Percentiles rank a stretch among this genome's conserved stretches.
Evolutionary conservation across 1,139 yeast species (phyloP).

Genomic region (Yamadazyma spencermartinsiae): DNA sequence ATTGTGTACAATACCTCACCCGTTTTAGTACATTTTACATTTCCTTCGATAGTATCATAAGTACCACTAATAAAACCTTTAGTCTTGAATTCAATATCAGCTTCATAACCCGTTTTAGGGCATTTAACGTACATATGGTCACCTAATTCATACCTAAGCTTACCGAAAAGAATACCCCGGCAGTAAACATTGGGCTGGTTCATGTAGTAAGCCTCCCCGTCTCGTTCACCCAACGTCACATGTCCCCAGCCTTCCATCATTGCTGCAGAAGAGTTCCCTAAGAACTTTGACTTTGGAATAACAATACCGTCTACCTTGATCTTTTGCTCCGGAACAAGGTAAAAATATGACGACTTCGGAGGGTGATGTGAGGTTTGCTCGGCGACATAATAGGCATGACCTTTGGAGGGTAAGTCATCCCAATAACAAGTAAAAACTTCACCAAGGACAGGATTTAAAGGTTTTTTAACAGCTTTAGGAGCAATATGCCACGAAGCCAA

Average conservation of each 20-base stretch:
- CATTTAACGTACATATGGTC: conserved; percentile 82
- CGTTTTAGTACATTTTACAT: conserved; percentile 51
- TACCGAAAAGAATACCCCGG: conserved; percentile 91
- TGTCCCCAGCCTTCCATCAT: conserved; percentile 91
- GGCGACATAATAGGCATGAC: conserved; percentile 77
- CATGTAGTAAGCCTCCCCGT: conserved; percentile 66
- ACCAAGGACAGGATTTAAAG: conserved; percentile 90
- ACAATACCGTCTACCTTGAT: conserved; percentile 89
- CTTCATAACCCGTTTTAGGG: conserved; percentile 56
- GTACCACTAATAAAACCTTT: conserved; percentile 93
- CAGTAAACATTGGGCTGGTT: conserved; percentile 96
- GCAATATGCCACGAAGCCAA: conserved; percentile 97
- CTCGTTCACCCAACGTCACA: conserved; percentile 65
- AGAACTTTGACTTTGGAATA: conserved; percentile 81
- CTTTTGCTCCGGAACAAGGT: conserved; percentile 74
- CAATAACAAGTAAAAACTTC: conserved; percentile 89
- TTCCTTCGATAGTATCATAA: conserved; percentile 86
- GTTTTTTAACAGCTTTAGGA: conserved; percentile 97
- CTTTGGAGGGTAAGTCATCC: conserved; percentile 71
- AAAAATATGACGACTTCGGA: conserved; percentile 94
- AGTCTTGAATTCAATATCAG: conserved; percentile 90
- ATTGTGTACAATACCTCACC: conserved; percentile 64
- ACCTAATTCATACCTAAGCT: conserved; percentile 85
- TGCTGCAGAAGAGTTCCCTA: conserved; percentile 96
- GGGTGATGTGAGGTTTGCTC: conserved; percentile 98